Base-by-base conservation (phyloP, 2,329 filamentous ascomycete species). In the Phyllosticta citrichinensis region DNA sequence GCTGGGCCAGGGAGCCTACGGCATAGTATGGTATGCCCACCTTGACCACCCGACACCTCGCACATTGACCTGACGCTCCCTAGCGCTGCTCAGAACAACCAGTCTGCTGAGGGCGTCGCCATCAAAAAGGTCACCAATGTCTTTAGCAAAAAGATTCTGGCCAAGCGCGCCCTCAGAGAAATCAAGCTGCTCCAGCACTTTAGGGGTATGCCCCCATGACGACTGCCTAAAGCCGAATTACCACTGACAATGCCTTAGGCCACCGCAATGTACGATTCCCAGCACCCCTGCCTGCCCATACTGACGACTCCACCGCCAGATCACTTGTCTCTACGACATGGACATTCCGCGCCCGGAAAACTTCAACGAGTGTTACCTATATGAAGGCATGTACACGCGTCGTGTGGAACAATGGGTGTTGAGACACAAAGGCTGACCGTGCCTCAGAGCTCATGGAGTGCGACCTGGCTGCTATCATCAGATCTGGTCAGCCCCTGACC, bases 101-200 rank as follows among this genome's bases (percentile, higher is more conserved):
- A 91, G 75, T 95, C 89, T 33, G 87, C 86, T 70, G 94, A 99
- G 74, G 92, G 93, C 51, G 92, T 99, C 65, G 94, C 94, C 70
- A 94, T 99, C 81, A 99, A 99, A 79, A 99, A 99, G 79, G 91
- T 99, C 74, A 99, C 94, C 80, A 99, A 99, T 88, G 93, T 99
- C 70, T 99, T 99, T 78, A 97, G 91, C 83, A 99, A 99, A 81
- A 97, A 97, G 85, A 99, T 99, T 68, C 83, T 99, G 67, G 94
- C 94, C 70, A 99, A 99, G 86, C 89, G 94, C 72, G 94, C 94
- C 56, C 78, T 99, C 81, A 87, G 94, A 76, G 94, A 99, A 80
- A 97, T 99, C 79, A 99, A 97, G 84, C 84, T 99, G 68, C 82
- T 99, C 66, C 93, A 97, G 80, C 94, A 99, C 77, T 99, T 99